Percentiles rank a stretch among this genome's conserved stretches.
Evolutionary conservation across 371 early-diverging fungal species (phyloP).

Genomic region (Nematocida minor): DNA sequence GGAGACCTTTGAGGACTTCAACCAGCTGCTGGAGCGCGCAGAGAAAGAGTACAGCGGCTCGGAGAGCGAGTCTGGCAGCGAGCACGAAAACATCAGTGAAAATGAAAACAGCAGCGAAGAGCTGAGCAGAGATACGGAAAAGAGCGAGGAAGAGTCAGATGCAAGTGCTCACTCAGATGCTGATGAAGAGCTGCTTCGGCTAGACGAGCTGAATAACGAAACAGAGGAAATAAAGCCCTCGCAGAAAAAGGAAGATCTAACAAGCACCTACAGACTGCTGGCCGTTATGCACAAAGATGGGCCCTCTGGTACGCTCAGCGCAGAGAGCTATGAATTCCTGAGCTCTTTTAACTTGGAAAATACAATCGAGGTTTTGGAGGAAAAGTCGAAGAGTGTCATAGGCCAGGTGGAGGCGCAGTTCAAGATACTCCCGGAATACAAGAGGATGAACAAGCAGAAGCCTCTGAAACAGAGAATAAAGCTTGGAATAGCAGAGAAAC

Average conservation of each 20-base stretch:
- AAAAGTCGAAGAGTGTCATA: constrained; percentile 2
- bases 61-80: not conserved
- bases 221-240: not conserved
- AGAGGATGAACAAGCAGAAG: constrained; percentile 44
- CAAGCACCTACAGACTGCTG: constrained; percentile 24
- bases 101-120: not conserved
- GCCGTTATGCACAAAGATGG: constrained; percentile 33
- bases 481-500: constrained; percentile 20
- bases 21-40: not conserved
- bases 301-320: not conserved
- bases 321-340: constrained; percentile 1
- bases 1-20: not conserved
- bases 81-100: not conserved
- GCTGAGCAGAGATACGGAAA: not conserved
- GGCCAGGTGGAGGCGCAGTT: constrained; percentile 22
- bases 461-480: constrained; percentile 36
- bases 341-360: not conserved
- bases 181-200: constrained; percentile 24
- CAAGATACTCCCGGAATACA: constrained; percentile 5
- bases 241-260: not conserved
- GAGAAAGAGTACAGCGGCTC: not conserved
- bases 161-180: too few species aligned
- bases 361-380: not conserved
- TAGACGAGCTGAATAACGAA: constrained; percentile 15
- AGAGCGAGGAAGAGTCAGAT: not conserved